A percentile compares a stretch with the other conserved stretches of the same genome.
Conservation (phyloP, 2,329 filamentous ascomycete species). For the Trichoderma sp. region DNA sequence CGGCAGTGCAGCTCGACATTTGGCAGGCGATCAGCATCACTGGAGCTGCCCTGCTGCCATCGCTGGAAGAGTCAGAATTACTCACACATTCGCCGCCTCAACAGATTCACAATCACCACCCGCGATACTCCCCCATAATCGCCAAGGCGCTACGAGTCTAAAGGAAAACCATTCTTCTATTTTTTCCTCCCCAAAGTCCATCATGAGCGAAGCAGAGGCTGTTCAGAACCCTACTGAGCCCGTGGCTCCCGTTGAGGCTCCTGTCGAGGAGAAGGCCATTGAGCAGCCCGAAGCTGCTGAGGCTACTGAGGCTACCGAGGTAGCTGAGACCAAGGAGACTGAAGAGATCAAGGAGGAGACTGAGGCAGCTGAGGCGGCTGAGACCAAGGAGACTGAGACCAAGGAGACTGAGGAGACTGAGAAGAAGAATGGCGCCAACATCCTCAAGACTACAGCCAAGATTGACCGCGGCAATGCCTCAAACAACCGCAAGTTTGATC, state of each 20-base stretch:
- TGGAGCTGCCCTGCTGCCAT: not conserved
- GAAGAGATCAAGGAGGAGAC: not conserved
- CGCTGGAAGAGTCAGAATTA: not conserved
- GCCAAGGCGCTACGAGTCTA: not conserved
- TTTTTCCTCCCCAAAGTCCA: slow-evolving; percentile 18
- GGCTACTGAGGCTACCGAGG: not conserved
- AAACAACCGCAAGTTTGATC: slow-evolving; percentile 69
- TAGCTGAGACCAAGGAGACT: slow-evolving; percentile 3
- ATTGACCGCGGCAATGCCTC: slow-evolving; percentile 38
- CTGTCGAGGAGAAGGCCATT: slow-evolving; percentile 26
- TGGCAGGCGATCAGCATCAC: not conserved
- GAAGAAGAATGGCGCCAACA: slow-evolving; percentile 27
- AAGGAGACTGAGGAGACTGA: slow-evolving; percentile 24
- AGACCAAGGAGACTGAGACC: slow-evolving; percentile 4
- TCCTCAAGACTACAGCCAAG: slow-evolving; percentile 46
- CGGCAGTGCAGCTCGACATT: not conserved
- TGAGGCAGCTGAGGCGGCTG: slow-evolving; percentile 23
- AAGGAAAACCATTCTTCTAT: not conserved
- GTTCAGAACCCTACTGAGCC: slow-evolving; percentile 41
- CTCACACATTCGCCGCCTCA: not conserved
- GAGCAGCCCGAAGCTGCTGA: slow-evolving; percentile 22
- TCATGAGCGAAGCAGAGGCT: slow-evolving; percentile 41
- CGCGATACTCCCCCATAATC: not conserved
- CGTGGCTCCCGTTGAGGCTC: slow-evolving; percentile 22
- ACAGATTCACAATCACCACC: not conserved